Evolutionary conservation across 2,329 filamentous ascomycete species (phyloP), one percentile per base, ranked within the genome.

Genomic region (Fusarium albidum): DNA sequence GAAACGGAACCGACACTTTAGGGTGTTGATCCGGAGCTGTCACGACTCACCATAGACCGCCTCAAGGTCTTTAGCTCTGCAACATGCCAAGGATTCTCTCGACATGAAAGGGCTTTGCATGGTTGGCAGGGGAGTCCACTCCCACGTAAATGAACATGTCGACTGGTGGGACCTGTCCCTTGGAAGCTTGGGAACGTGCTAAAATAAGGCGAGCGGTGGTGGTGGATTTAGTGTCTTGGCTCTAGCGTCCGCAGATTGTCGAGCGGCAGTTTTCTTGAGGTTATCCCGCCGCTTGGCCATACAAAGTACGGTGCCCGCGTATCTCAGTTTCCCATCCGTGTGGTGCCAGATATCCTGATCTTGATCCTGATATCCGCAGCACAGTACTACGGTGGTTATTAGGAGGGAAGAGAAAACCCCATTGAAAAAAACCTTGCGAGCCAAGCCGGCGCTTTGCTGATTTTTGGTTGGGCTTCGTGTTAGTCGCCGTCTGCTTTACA

Each of bases 151-250:
- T 35, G 45, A 28, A 46, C n/a, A 14, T 39, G 35, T 47, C 31
- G 27, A 53, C 37, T 10, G 37, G 31, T 33, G 34, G 40, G 38
- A 40, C 38, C 35, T 44, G 44, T 39, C 39, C 43, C 50, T 41
- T 41, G 18, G 39, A 44, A 28, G 49, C 13, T 38, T 41, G 28
- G 38, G 31, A 25, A 14, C 38, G 21, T 35, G 47, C 38, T 28
- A n/a, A 7, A 21, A 7, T 7, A 49, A 54, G 52, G 31, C 47
- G 50, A 44, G 53, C 32, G 45, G 40, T 51, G 40, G 37, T 41
- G 25, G 29, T 28, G n/a, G n/a, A n/a, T 44, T 31, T 47, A 60
- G 41, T 57, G 57, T 53, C 52, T 50, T 61, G 37, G 38, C 37
- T 38, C 26, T 33, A 37, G 53, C 53, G 37, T 29, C 52, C 57